Evolutionary conservation across 371 early-diverging fungal species (phyloP).

Genomic region (Apophysomyces ossiformis): DNA sequence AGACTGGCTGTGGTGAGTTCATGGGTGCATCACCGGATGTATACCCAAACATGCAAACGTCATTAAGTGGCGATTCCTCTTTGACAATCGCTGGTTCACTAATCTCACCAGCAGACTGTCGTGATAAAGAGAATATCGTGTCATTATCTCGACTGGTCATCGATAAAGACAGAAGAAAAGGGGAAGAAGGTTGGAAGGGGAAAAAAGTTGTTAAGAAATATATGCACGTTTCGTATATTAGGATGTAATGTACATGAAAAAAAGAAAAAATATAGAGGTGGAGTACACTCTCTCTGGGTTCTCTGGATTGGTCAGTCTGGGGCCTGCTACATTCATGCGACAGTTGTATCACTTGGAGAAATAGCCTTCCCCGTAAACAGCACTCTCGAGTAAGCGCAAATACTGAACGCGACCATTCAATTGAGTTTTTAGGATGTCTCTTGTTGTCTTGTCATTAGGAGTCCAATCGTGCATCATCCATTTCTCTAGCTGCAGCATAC

Average conservation of each 20-base stretch:
- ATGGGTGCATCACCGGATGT: conserved; percentile 2
- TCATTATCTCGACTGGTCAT: conserved; percentile 9
- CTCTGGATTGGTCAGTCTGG: conserved; percentile 8
- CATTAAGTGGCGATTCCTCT: conserved; percentile 7
- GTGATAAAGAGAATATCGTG: conserved; percentile 1
- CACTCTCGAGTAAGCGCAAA: conserved; percentile 26
- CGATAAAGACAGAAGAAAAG: conserved; percentile 4
- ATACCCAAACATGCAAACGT: conserved; percentile 1
- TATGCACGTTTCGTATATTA: conserved; percentile 9
- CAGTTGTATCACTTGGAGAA: conserved; percentile 14
- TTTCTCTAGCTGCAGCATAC: conserved; percentile 23
- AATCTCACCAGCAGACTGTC: conserved; percentile 1
- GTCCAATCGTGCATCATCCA: conserved; percentile 19
- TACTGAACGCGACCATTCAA: conserved; percentile 17
- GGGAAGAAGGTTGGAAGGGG: neutral
- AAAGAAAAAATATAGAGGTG: conserved; percentile 3
- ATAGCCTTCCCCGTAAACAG: conserved; percentile 34
- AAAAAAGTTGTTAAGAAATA: conserved; percentile 8
- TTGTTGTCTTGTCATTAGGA: conserved; percentile 1
- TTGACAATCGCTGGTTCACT: neutral
- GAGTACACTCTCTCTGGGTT: conserved; percentile 1
- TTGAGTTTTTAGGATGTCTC: neutral
- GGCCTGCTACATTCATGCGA: conserved; percentile 8
- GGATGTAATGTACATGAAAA: conserved; percentile 7
- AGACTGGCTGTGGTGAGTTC: neutral